Percentiles rank a stretch among this genome's conserved stretches.
These are phyloP conservation scores for Colletotrichum eleusines DNA, from an alignment of 2,329 filamentous ascomycete genomes.

Conservation along the genomic window DNA sequence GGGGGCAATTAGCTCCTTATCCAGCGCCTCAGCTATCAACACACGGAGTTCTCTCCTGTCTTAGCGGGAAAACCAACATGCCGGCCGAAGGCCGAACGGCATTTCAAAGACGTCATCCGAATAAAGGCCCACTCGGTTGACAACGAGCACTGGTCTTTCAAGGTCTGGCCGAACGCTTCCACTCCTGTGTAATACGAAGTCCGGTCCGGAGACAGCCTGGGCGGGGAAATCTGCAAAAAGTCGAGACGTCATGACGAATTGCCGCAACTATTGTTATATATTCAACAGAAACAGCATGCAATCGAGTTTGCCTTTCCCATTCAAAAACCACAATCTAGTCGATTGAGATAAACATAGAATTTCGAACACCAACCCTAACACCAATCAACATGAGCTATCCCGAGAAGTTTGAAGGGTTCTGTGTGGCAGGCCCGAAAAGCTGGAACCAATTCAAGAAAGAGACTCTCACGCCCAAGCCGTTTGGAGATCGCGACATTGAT, in stretches of 20 bases:
- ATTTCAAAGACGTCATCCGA: conserved; percentile 38
- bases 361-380: neutral
- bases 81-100: conserved; percentile 1
- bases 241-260: conserved; percentile 23
- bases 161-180: neutral
- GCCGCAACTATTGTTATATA: neutral
- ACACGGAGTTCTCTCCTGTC: neutral
- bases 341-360: neutral
- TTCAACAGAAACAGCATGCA: neutral
- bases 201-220: neutral
- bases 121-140: neutral
- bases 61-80: conserved; percentile 14
- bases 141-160: neutral
- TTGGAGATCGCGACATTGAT: conserved; percentile 60
- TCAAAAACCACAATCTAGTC: accelerated
- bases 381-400: conserved; percentile 56
- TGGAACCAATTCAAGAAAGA: conserved; percentile 57
- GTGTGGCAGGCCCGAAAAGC: conserved; percentile 55
- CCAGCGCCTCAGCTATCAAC: neutral
- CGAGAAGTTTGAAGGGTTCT: conserved; percentile 59
- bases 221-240: conserved; percentile 5
- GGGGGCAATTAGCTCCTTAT: conserved; percentile 26
- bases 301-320: no score
- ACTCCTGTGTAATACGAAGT: neutral
- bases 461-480: conserved; percentile 54